Evolutionary conservation across 305 asterid species (phyloP).

Genomic region (Striga hermonthica): DNA sequence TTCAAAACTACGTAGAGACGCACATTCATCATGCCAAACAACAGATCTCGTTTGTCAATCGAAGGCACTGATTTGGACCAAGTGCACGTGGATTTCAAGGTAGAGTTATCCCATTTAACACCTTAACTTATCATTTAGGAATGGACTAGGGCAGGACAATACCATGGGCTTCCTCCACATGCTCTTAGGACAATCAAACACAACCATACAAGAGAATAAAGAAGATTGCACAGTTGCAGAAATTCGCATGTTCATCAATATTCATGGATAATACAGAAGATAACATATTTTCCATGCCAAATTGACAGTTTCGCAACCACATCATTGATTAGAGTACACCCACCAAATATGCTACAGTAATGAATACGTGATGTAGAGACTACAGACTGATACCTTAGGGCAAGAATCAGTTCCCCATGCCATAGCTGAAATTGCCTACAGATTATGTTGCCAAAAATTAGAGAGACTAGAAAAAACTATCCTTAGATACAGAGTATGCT

Average conservation of each 20-base stretch:
- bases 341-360: constrained; percentile 16
- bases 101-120: too few species aligned
- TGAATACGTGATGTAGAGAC: constrained; percentile 25
- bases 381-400: constrained; percentile 81
- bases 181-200: too few species aligned
- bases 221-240: too few species aligned
- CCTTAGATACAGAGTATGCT: constrained; percentile 1
- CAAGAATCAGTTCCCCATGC: constrained; percentile 98
- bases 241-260: background rate
- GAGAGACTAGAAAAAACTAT: constrained; percentile 25
- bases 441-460: constrained; percentile 21
- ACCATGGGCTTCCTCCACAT: too few species aligned
- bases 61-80: too few species aligned
- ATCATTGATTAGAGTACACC: constrained; percentile 6
- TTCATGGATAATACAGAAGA: background rate
- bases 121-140: too few species aligned
- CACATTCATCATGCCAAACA: background rate
- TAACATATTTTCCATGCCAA: background rate
- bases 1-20: background rate
- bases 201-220: constrained; percentile 7
- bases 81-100: too few species aligned
- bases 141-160: too few species aligned
- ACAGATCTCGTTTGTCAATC: background rate
- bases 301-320: constrained; percentile 16
- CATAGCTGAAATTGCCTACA: constrained; percentile 94